A percentile compares a stretch with the other conserved stretches of the same genome.
Evolutionary conservation across 495 filamentous ascomycete species (phyloP).

Genomic region (Hyaloscypha variabilis): DNA sequence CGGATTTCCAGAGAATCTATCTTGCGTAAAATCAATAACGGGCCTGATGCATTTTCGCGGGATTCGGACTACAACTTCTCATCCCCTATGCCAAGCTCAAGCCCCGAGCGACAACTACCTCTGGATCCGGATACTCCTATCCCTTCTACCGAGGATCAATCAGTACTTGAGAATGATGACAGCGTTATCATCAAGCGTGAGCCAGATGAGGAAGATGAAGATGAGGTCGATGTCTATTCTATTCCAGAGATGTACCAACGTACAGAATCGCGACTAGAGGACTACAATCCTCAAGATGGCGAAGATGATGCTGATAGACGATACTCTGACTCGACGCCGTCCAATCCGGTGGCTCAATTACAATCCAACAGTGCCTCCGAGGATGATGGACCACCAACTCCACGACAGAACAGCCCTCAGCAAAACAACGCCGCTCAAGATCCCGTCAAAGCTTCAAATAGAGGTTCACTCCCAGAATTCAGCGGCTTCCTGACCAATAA

Average conservation of each 20-base stretch:
- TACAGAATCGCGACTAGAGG: slow-evolving; percentile 28
- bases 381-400: slow-evolving; percentile 42
- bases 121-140: slow-evolving; percentile 87
- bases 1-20: slow-evolving; percentile 94
- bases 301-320: slow-evolving; percentile 45
- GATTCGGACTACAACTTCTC: slow-evolving; percentile 69
- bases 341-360: slow-evolving; percentile 24
- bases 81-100: slow-evolving; percentile 54
- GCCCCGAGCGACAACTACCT: slow-evolving; percentile 48
- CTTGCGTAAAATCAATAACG: slow-evolving; percentile 83
- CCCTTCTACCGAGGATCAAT: slow-evolving; percentile 69
- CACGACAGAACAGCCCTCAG: slow-evolving; percentile 32
- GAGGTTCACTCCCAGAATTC: slow-evolving; percentile 50
- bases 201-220: slow-evolving; percentile 46
- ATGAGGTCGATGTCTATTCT: slow-evolving; percentile 67
- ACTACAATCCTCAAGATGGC: slow-evolving; percentile 50
- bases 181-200: slow-evolving; percentile 73
- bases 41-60: slow-evolving; percentile 55
- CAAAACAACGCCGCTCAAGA: slow-evolving; percentile 33
- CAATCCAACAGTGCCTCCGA: slow-evolving; percentile 30
- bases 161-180: slow-evolving; percentile 43
- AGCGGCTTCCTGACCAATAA: slow-evolving; percentile 45
- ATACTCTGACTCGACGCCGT: slow-evolving; percentile 45
- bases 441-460: slow-evolving; percentile 27
- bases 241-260: slow-evolving; percentile 65